Conservation (phyloP, 1,139 yeast species). For the Yamadazyma diospyri region DNA sequence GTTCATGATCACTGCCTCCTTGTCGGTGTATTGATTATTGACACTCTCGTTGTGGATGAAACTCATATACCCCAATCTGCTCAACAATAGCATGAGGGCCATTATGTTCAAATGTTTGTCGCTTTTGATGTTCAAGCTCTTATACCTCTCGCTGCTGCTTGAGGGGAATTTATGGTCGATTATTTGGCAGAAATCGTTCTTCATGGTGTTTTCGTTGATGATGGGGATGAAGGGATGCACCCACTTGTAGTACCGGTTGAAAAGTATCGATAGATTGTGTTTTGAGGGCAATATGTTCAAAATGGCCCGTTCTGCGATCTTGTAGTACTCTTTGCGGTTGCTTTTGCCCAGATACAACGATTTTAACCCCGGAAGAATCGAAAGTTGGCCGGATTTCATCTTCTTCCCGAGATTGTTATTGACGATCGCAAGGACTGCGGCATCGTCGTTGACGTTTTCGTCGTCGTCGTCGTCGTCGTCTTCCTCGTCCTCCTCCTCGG, state of each 20-base stretch:
- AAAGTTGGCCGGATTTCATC: conserved; percentile 9
- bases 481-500: conserved; percentile 13
- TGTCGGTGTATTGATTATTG: conserved; percentile 25
- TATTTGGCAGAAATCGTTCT: conserved; percentile 24
- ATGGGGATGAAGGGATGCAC: conserved; percentile 41
- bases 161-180: conserved; percentile 26
- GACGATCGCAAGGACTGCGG: conserved; percentile 14
- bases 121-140: conserved; percentile 23
- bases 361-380: conserved; percentile 21
- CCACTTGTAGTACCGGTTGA: conserved; percentile 36
- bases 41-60: conserved; percentile 35
- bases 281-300: conserved; percentile 32
- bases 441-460: conserved; percentile 14
- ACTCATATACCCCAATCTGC: conserved; percentile 39
- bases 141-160: conserved; percentile 19
- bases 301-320: conserved; percentile 27
- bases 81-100: conserved; percentile 30
- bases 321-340: conserved; percentile 24
- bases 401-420: conserved; percentile 11
- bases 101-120: conserved; percentile 31
- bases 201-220: conserved; percentile 28
- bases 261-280: conserved; percentile 25
- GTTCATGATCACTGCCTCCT: conserved; percentile 27
- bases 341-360: conserved; percentile 18
- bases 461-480: conserved; percentile 16